phyloP scores from a whole-genome alignment of 2,329 filamentous ascomycete genomes.

The Teratosphaeria viscida region DNA sequence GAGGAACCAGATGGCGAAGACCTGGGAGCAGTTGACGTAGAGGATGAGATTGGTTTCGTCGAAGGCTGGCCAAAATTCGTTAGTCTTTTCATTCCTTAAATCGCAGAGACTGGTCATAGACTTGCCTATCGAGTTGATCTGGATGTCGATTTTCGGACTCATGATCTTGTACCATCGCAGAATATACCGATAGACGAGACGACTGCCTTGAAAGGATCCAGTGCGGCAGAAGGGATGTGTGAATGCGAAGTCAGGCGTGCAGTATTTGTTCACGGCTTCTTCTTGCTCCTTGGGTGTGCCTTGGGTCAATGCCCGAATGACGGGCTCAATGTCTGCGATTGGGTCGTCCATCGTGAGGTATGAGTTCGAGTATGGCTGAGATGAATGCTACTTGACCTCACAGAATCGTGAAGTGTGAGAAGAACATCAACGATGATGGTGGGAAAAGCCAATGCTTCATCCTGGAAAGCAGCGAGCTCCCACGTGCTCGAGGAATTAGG shows the following conservation, averaged over 20 bases:
- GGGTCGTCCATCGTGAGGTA: slow-evolving; percentile 19
- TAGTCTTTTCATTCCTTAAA: background rate
- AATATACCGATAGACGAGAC: slow-evolving; percentile 56
- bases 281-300: slow-evolving; percentile 56
- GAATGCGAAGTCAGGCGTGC: slow-evolving; percentile 61
- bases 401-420: background rate
- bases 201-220: slow-evolving; percentile 48
- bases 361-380: background rate
- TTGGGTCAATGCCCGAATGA: slow-evolving; percentile 61
- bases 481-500: background rate
- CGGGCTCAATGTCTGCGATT: slow-evolving; percentile 49
- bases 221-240: slow-evolving; percentile 70
- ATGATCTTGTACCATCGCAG: slow-evolving; percentile 81
- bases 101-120: background rate
- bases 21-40: slow-evolving; percentile 63
- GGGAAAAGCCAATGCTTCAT: background rate
- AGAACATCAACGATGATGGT: background rate
- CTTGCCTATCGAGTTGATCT: slow-evolving; percentile 51
- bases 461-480: background rate
- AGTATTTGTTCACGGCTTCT: slow-evolving; percentile 59
- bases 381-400: background rate
- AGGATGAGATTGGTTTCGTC: slow-evolving; percentile 57
- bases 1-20: slow-evolving; percentile 66
- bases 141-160: slow-evolving; percentile 59
- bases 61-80: slow-evolving; percentile 43